Percentiles rank a stretch among this genome's conserved stretches.
phyloP scores from a whole-genome alignment of 441 rosid genomes.

The Brassica hybrid region DNA sequence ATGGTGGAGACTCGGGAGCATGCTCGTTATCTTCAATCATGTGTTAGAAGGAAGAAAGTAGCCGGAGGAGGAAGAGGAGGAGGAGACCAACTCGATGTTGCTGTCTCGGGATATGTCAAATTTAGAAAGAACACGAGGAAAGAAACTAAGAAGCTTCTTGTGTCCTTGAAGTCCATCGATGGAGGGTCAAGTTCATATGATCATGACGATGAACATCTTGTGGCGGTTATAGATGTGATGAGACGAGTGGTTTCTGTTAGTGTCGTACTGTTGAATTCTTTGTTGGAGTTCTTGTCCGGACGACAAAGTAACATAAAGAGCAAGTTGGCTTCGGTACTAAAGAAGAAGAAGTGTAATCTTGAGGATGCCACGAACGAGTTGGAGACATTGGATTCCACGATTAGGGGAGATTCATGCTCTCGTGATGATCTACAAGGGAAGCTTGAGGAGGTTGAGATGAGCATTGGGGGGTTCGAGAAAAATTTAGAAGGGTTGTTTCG shows the following conservation, averaged over 20 bases:
- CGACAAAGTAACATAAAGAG: slow-evolving; percentile 44
- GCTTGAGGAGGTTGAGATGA: slow-evolving; percentile 52
- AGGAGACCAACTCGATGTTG: slow-evolving; percentile 39
- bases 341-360: slow-evolving; percentile 47
- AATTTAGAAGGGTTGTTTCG: slow-evolving; percentile 60
- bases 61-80: slow-evolving; percentile 31
- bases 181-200: slow-evolving; percentile 26
- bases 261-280: slow-evolving; percentile 41
- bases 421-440: slow-evolving; percentile 38
- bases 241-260: slow-evolving; percentile 8
- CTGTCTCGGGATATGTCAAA: slow-evolving; percentile 35
- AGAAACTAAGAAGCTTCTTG: slow-evolving; percentile 47
- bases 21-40: slow-evolving; percentile 56
- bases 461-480: slow-evolving; percentile 55
- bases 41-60: slow-evolving; percentile 55
- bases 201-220: slow-evolving; percentile 36
- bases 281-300: slow-evolving; percentile 54
- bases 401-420: slow-evolving; percentile 32
- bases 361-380: slow-evolving; percentile 52
- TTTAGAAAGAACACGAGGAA: slow-evolving; percentile 61
- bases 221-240: slow-evolving; percentile 35
- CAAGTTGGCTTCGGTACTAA: slow-evolving; percentile 57
- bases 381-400: slow-evolving; percentile 44
- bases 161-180: slow-evolving; percentile 50
- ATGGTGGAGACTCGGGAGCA: slow-evolving; percentile 52